Evolutionary conservation across 352 stramenopile species (phyloP).

Genomic region (Pythium phragmiticola): DNA sequence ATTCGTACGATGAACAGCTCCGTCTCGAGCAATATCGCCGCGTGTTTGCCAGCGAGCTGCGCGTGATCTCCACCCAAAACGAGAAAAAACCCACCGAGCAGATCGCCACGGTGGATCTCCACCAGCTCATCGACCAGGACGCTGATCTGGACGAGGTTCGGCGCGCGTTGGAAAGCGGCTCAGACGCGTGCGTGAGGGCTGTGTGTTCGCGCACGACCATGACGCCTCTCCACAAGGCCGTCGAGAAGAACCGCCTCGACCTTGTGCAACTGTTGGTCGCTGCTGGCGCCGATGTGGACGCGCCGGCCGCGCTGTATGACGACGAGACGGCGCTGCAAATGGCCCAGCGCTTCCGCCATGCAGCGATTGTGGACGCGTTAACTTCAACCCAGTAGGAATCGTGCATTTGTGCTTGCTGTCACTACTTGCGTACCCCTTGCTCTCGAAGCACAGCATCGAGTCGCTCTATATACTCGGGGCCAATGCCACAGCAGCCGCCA

Average conservation of each 20-base stretch:
- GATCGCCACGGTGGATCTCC: constrained; percentile 29
- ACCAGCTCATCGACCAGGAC: constrained; percentile 44
- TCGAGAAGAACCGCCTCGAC: constrained; percentile 55
- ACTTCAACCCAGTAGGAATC: background rate
- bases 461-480: constrained; percentile 75
- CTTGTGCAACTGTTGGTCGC: constrained; percentile 45
- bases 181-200: constrained; percentile 29
- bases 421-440: constrained; percentile 9
- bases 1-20: constrained; percentile 61
- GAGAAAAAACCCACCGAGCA: background rate
- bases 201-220: constrained; percentile 56
- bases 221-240: constrained; percentile 65
- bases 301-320: constrained; percentile 51
- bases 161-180: background rate
- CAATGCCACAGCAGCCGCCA: constrained; percentile 91
- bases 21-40: constrained; percentile 52
- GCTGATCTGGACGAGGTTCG: constrained; percentile 20
- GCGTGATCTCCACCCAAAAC: constrained; percentile 28
- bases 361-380: constrained; percentile 32
- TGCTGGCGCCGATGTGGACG: constrained; percentile 40
- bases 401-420: background rate
- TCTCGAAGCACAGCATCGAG: constrained; percentile 39
- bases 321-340: constrained; percentile 62
- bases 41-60: constrained; percentile 41
- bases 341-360: constrained; percentile 51